phyloP scores from a whole-genome alignment of 768 basidiomycete genomes.

The Rhodosporidiobolus odoratus region DNA sequence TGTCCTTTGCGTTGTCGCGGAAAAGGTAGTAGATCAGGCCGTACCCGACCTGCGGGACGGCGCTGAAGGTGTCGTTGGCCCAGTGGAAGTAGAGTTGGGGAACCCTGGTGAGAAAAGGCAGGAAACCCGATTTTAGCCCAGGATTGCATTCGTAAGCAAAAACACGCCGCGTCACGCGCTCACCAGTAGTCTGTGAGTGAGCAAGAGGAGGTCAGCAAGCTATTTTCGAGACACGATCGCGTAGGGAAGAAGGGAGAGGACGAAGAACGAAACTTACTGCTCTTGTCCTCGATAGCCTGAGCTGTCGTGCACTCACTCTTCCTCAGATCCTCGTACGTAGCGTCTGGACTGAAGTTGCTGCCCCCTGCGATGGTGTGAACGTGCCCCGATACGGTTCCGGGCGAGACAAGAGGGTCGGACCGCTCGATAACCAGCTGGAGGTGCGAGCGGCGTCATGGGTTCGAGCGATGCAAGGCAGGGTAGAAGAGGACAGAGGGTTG shows the following conservation, averaged over 20 bases:
- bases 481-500: not conserved
- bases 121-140: no score
- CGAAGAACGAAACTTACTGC: conserved; percentile 27
- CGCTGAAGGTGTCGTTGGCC: conserved; percentile 7
- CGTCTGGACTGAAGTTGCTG: conserved; percentile 44
- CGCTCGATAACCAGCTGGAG: conserved; percentile 30
- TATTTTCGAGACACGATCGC: not conserved
- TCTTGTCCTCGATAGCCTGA: conserved; percentile 46
- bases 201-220: not conserved
- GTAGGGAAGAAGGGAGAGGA: conserved; percentile 33
- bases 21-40: conserved; percentile 46
- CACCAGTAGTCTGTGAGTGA: not conserved
- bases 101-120: conserved; percentile 44
- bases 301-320: conserved; percentile 47
- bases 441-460: no score
- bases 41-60: conserved; percentile 32
- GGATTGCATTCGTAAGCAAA: no score
- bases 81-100: conserved; percentile 20
- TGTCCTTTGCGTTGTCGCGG: conserved; percentile 44
- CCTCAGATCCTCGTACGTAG: conserved; percentile 44
- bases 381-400: conserved; percentile 33
- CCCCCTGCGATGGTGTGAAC: conserved; percentile 48
- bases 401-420: conserved; percentile 37
- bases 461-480: not conserved
- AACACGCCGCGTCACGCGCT: no score